Conservation (phyloP, 2,329 filamentous ascomycete species). For the Alternaria conjuncta region DNA sequence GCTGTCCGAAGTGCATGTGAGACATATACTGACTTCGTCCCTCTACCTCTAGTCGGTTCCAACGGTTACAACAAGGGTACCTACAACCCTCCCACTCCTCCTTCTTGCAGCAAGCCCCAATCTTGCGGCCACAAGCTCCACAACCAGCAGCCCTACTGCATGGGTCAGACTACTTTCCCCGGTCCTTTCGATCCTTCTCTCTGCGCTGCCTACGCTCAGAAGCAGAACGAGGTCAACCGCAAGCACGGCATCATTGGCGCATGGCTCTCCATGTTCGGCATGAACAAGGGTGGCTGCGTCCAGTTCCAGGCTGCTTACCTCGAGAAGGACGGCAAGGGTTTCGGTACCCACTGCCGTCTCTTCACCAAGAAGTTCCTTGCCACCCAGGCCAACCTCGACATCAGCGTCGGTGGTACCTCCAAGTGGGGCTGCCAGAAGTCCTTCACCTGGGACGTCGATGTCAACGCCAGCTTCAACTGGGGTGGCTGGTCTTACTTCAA, state of each 20-base stretch:
- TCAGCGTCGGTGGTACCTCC: conserved; percentile 16
- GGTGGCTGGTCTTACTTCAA: conserved; percentile 11
- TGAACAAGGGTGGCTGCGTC: conserved; percentile 29
- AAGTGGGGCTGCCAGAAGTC: conserved; percentile 32
- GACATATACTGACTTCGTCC: neutral
- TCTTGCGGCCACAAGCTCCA: conserved; percentile 28
- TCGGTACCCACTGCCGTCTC: conserved; percentile 36
- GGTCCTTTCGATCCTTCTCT: conserved; percentile 33
- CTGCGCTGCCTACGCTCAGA: conserved; percentile 31
- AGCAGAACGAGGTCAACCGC: conserved; percentile 31
- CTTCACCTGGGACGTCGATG: conserved; percentile 31
- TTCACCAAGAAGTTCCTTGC: conserved; percentile 32
- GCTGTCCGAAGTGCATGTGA: neutral
- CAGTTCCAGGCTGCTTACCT: conserved; percentile 36
- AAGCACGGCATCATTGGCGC: conserved; percentile 19
- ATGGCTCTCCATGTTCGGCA: conserved; percentile 23
- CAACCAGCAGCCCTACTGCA: conserved; percentile 34
- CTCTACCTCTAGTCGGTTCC: conserved; percentile 21
- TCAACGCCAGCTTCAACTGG: conserved; percentile 31
- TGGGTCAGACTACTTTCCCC: conserved; percentile 34
- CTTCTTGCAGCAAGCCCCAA: conserved; percentile 30
- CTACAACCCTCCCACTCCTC: conserved; percentile 25
- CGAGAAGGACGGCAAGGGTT: conserved; percentile 28
- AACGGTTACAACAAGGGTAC: conserved; percentile 42
- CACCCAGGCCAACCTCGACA: conserved; percentile 25